Evolutionary conservation across 148 eudicot species (phyloP), one percentile per base, ranked within the genome.

Genomic region (Pharnaceum exiguum): DNA sequence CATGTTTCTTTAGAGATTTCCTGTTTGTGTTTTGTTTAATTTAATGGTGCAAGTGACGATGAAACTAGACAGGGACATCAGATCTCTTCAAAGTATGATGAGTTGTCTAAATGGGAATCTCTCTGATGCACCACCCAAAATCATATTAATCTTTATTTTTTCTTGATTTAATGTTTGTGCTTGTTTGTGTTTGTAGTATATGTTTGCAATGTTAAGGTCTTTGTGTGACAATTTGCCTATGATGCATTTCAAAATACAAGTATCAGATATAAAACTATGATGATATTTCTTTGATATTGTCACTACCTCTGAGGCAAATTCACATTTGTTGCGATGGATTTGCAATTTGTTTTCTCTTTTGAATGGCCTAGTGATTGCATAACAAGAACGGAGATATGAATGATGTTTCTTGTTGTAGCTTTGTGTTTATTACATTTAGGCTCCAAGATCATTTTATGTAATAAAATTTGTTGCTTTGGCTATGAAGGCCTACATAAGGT

Each of bases 41-140:
- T 23, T 46, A 21, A 10, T 10, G 0, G 37, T 67, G 72, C 65
- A 71, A 6, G 45, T 65, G 70, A 71, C 26, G 75, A 65, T 58
- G 53, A 59, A 57, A 16, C 51, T 67, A 62, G 75, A 71, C 75
- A 71, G 75, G 75, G 75, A 71, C 75, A 71, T 65, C 71, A 71
- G 70, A 65, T 2, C 66, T 59, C 63, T 25, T 36, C 5, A 13
- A 24, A 44, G 30, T 39, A 44, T 65, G 66, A 40, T 63, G 75
- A 71, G 22, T 52, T 44, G 70, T 71, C 75, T 71, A 33, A 47
- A 71, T 65, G 70, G 75, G 75, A 71, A 71, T 71, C 70, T 71
- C 70, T 71, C 25, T 59, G 75, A 71, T 65, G 66, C 75, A 40
- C 65, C 51, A n/a, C 15, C n/a, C n/a, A n/a, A n/a, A n/a, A n/a